phyloP scores from a whole-genome alignment of 441 rosid genomes.

The Erysimum pusillum region DNA sequence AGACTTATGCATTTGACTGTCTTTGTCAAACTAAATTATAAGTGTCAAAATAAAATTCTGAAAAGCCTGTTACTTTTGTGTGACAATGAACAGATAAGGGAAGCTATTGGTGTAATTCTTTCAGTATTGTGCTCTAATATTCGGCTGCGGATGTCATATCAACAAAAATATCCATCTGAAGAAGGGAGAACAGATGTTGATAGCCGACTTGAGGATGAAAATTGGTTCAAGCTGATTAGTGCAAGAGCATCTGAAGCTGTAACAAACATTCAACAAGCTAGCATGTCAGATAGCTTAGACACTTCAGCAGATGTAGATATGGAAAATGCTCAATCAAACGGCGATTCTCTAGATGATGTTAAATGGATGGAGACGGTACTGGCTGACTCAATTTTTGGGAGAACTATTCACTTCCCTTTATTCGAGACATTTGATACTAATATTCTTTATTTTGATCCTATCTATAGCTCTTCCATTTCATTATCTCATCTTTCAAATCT shows the following conservation, averaged over 20 bases:
- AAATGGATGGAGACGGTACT: slow-evolving; percentile 99
- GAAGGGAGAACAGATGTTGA: slow-evolving; percentile 52
- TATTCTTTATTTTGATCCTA: slow-evolving; percentile 20
- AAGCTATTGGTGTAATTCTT: slow-evolving; percentile 90
- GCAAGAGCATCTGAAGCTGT: slow-evolving; percentile 84
- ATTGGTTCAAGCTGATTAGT: slow-evolving; percentile 72
- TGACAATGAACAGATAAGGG: slow-evolving; percentile 79
- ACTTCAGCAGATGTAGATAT: slow-evolving; percentile 51
- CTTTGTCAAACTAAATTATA: slow-evolving; percentile 5
- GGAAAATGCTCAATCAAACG: slow-evolving; percentile 64
- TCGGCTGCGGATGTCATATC: slow-evolving; percentile 72
- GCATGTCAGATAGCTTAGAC: slow-evolving; percentile 69
- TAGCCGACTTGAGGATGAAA: slow-evolving; percentile 62
- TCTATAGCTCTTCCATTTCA: slow-evolving; percentile 86
- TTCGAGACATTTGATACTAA: slow-evolving; percentile 36
- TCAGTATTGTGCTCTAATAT: slow-evolving; percentile 92
- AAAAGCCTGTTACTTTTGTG: slow-evolving; percentile 30
- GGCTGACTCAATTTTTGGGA: slow-evolving; percentile 30
- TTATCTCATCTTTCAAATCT: slow-evolving; percentile 88
- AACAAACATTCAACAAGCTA: slow-evolving; percentile 74
- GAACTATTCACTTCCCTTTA: slow-evolving; percentile 3
- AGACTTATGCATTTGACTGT: slow-evolving; percentile 20
- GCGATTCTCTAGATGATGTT: slow-evolving; percentile 80
- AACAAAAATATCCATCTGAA: slow-evolving; percentile 57
- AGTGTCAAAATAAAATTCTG: slow-evolving; percentile 17